A percentile compares a stretch with the other conserved stretches of the same genome.
phyloP scores from a whole-genome alignment of 2,329 filamentous ascomycete genomes.

The Exophiala bonariae region DNA sequence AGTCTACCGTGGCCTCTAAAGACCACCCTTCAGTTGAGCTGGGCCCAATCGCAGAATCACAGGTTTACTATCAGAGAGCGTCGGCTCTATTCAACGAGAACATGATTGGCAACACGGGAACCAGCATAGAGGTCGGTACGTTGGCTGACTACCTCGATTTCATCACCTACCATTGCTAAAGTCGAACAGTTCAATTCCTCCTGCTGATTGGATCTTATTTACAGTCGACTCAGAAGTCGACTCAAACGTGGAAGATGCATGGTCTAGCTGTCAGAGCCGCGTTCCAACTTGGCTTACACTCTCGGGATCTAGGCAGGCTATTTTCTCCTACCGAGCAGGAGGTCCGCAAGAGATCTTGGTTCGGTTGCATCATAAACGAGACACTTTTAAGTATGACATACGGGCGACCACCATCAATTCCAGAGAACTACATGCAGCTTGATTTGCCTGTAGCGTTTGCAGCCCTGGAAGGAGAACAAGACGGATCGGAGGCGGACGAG shows the following conservation, averaged over 20 bases:
- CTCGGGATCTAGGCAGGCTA: constrained; percentile 35
- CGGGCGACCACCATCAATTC: constrained; percentile 49
- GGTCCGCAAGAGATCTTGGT: constrained; percentile 52
- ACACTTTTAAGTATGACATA: constrained; percentile 49
- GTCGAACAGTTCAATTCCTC: constrained; percentile 46
- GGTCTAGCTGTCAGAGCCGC: constrained; percentile 54
- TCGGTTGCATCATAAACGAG: constrained; percentile 49
- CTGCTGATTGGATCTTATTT: constrained; percentile 54
- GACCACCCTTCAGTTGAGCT: too few relatives aligned
- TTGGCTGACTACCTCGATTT: too few relatives aligned
- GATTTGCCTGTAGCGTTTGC: constrained; percentile 26
- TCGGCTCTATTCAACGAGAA: too few relatives aligned
- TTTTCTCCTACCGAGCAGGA: constrained; percentile 48
- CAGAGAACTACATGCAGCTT: constrained; percentile 44
- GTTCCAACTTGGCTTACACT: constrained; percentile 54
- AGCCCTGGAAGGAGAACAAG: too few relatives aligned
- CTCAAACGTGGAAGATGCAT: constrained; percentile 56
- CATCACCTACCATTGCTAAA: too few relatives aligned
- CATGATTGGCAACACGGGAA: too few relatives aligned
- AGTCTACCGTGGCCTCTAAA: neutral
- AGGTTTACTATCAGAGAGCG: too few relatives aligned
- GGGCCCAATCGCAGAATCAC: too few relatives aligned
- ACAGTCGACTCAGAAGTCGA: constrained; percentile 54
- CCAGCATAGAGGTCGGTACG: too few relatives aligned
- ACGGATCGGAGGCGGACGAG: too few relatives aligned